Conservation (phyloP, 1,284 basidiomycete genomes). For the Naganishia sp. region DNA sequence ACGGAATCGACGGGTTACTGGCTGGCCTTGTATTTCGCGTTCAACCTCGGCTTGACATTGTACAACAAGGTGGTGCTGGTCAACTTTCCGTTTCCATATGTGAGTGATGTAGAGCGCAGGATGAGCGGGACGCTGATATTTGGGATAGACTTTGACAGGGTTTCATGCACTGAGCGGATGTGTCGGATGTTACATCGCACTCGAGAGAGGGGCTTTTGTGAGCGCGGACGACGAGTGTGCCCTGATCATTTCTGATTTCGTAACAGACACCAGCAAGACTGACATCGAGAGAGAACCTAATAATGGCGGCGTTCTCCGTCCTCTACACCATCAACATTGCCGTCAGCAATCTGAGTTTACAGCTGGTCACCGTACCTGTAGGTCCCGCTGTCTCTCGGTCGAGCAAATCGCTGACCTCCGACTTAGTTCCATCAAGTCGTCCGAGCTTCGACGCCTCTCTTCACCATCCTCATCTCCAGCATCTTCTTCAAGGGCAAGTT, state of each 20-base stretch:
- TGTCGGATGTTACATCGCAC: conserved; percentile 71
- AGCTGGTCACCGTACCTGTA: conserved; percentile 86
- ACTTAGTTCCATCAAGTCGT: conserved; percentile 89
- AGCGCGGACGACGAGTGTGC: conserved; percentile 34
- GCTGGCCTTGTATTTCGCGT: conserved; percentile 77
- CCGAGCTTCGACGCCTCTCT: conserved; percentile 85
- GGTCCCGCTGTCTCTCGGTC: conserved; percentile 48
- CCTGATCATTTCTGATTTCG: neutral
- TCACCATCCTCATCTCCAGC: conserved; percentile 76
- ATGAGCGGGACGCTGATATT: conserved; percentile 40
- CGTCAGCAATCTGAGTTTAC: conserved; percentile 82
- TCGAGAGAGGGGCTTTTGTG: conserved; percentile 63
- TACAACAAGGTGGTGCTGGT: conserved; percentile 90
- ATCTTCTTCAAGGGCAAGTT: conserved; percentile 54
- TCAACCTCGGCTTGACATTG: conserved; percentile 85
- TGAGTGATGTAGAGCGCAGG: conserved; percentile 40
- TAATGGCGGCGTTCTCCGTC: conserved; percentile 75
- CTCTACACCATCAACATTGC: conserved; percentile 90
- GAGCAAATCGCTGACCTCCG: conserved; percentile 4
- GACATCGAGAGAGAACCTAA: conserved; percentile 61
- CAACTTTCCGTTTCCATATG: conserved; percentile 86
- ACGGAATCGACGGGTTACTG: conserved; percentile 56
- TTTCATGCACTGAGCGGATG: conserved; percentile 79
- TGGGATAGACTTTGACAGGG: conserved; percentile 69
- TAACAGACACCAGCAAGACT: conserved; percentile 60